Conservation (phyloP, 2,329 filamentous ascomycete species). For the Penicillium sclerotiorum region DNA sequence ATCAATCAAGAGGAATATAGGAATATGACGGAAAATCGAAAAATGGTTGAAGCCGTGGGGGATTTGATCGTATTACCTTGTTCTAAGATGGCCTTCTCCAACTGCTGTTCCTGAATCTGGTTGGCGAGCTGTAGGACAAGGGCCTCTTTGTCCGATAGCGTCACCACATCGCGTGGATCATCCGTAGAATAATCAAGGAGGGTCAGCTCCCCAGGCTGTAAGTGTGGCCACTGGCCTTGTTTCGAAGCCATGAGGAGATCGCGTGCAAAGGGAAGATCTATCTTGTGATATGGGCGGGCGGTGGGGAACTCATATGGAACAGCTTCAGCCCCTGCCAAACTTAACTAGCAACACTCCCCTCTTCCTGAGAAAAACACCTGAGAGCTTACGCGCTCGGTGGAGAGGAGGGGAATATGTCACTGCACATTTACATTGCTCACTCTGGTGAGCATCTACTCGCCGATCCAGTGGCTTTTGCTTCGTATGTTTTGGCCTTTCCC, state of each 20-base stretch:
- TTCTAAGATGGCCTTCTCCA: slow-evolving; percentile 70
- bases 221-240: slow-evolving; percentile 33
- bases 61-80: slow-evolving; percentile 33
- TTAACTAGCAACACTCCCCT: slow-evolving; percentile 18
- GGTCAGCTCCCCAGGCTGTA: slow-evolving; percentile 36
- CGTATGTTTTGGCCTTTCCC: slow-evolving; percentile 56
- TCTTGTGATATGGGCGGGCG: slow-evolving; percentile 34
- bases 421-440: slow-evolving; percentile 89
- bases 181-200: slow-evolving; percentile 48
- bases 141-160: slow-evolving; percentile 68
- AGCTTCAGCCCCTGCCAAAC: slow-evolving; percentile 22
- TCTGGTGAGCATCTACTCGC: slow-evolving; percentile 83
- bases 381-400: slow-evolving; percentile 32
- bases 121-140: slow-evolving; percentile 71
- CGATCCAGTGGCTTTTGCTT: slow-evolving; percentile 73
- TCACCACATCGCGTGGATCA: slow-evolving; percentile 51
- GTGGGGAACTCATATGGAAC: slow-evolving; percentile 21
- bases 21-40: neutral
- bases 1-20: slow-evolving; percentile 1
- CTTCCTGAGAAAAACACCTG: slow-evolving; percentile 22
- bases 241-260: slow-evolving; percentile 41
- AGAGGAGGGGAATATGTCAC: slow-evolving; percentile 68
- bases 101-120: slow-evolving; percentile 68
- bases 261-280: slow-evolving; percentile 25
- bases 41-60: neutral